Percentiles rank a stretch among this genome's conserved stretches.
Conservation (phyloP, 805 yeast species). For the Diddensiella santjacobensis region DNA sequence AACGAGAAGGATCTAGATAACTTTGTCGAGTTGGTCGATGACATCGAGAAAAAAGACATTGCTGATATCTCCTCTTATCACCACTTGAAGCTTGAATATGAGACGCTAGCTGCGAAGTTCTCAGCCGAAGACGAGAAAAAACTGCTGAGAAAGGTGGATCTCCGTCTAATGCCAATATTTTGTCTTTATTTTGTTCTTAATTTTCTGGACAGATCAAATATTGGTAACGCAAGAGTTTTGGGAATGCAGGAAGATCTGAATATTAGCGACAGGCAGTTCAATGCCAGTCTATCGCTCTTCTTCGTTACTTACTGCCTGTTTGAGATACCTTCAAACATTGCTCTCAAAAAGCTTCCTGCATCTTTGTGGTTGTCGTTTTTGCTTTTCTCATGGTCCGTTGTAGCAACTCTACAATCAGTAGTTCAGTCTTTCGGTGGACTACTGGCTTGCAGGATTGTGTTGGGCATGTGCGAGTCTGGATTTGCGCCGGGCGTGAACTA, state of each 20-base stretch:
- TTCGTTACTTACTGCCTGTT: constrained; percentile 38
- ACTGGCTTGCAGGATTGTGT: constrained; percentile 41
- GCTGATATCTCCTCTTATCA: background rate
- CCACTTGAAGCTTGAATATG: background rate
- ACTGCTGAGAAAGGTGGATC: constrained; percentile 46
- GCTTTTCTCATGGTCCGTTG: constrained; percentile 49
- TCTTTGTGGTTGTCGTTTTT: constrained; percentile 44
- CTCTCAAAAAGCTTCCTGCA: constrained; percentile 40
- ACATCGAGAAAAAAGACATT: background rate
- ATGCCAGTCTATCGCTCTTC: constrained; percentile 40
- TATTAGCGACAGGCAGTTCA: constrained; percentile 39
- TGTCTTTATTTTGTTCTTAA: constrained; percentile 31
- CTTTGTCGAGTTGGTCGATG: background rate
- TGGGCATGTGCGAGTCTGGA: constrained; percentile 50
- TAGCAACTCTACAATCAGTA: constrained; percentile 48
- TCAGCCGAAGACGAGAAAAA: constrained; percentile 33
- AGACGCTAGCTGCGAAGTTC: background rate
- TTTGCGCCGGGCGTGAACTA: constrained; percentile 48
- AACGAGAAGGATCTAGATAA: background rate
- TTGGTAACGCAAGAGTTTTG: constrained; percentile 35
- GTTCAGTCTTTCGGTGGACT: constrained; percentile 44
- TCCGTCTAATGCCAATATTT: constrained; percentile 35
- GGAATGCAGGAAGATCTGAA: constrained; percentile 35
- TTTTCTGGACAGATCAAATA: constrained; percentile 36
- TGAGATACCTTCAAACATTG: constrained; percentile 32